Evolutionary conservation across 352 stramenopile genomes (phyloP).

Genomic region (Globisporangium megalacanthum): DNA sequence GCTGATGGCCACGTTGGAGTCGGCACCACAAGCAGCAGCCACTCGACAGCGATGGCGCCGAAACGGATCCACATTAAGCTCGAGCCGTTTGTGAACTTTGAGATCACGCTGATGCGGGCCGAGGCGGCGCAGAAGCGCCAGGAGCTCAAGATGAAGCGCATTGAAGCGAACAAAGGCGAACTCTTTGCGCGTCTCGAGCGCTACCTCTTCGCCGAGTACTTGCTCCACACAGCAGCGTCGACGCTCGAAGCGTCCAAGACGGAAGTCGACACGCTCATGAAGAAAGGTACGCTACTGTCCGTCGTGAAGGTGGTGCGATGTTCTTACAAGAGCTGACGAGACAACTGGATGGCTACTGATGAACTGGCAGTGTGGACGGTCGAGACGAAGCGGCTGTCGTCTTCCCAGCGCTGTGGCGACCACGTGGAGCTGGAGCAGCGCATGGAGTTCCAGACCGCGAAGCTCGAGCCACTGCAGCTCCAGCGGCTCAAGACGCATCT

Average conservation of each 20-base stretch:
- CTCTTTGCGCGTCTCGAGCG: slow-evolving; percentile 64
- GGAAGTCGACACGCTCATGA: slow-evolving; percentile 54
- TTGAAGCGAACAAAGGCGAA: slow-evolving; percentile 78
- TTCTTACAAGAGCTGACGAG: neutral
- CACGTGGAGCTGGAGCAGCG: slow-evolving; percentile 51
- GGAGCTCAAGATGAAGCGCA: slow-evolving; percentile 81
- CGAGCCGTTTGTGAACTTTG: slow-evolving; percentile 77
- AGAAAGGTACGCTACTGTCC: slow-evolving; percentile 48
- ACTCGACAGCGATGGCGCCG: slow-evolving; percentile 10
- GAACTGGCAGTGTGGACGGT: slow-evolving; percentile 44
- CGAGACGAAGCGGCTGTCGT: slow-evolving; percentile 53
- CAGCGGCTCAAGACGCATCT: slow-evolving; percentile 64
- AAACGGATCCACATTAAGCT: slow-evolving; percentile 67
- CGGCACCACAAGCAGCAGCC: slow-evolving; percentile 16
- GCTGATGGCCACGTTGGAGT: slow-evolving; percentile 19
- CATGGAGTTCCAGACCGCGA: slow-evolving; percentile 68
- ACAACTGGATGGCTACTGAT: neutral
- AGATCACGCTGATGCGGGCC: slow-evolving; percentile 75
- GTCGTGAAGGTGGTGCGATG: too few relatives aligned
- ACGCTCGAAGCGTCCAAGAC: slow-evolving; percentile 53
- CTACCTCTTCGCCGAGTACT: slow-evolving; percentile 77
- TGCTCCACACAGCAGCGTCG: slow-evolving; percentile 61
- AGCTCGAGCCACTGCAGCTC: slow-evolving; percentile 54
- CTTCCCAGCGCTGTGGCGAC: slow-evolving; percentile 48
- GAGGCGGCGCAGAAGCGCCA: slow-evolving; percentile 75